Percentiles rank a stretch among this genome's conserved stretches.
phyloP scores from a whole-genome alignment of 169 alveolate species.

The Plasmodium sp. region DNA sequence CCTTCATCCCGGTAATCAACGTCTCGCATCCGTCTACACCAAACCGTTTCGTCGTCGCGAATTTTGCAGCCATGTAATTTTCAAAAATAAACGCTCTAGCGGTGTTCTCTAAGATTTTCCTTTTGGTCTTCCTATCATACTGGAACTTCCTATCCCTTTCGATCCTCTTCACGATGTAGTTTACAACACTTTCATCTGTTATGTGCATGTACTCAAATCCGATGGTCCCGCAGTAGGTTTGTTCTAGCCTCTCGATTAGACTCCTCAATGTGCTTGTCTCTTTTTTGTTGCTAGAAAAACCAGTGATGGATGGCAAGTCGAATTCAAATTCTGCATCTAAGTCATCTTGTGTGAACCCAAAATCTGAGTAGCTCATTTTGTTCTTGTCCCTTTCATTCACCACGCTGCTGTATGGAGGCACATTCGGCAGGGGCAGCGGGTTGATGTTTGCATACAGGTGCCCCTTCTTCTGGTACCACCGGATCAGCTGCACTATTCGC shows the following conservation, averaged over 20 bases:
- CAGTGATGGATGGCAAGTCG: slow-evolving; percentile 68
- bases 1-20: slow-evolving; percentile 89
- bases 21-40: slow-evolving; percentile 96
- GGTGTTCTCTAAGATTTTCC: slow-evolving; percentile 66
- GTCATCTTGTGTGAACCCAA: slow-evolving; percentile 60
- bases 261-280: slow-evolving; percentile 69
- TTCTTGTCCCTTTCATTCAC: slow-evolving; percentile 8
- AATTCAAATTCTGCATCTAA: slow-evolving; percentile 47
- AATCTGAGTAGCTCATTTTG: slow-evolving; percentile 35
- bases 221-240: slow-evolving; percentile 80
- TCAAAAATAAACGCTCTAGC: slow-evolving; percentile 82
- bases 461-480: slow-evolving; percentile 81
- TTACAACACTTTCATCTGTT: slow-evolving; percentile 74
- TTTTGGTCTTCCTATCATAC: slow-evolving; percentile 50
- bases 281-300: slow-evolving; percentile 27
- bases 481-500: slow-evolving; percentile 76
- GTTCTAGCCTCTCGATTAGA: slow-evolving; percentile 71
- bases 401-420: slow-evolving; percentile 80
- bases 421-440: slow-evolving; percentile 82
- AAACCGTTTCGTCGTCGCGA: slow-evolving; percentile 94
- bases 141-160: slow-evolving; percentile 74
- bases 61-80: slow-evolving; percentile 81
- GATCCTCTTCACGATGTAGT: slow-evolving; percentile 77
- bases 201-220: slow-evolving; percentile 82
- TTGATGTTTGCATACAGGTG: slow-evolving; percentile 78